Base-by-base conservation (phyloP, 176 grass and related monocot genomes). In the Aegilops sharonensis region DNA sequence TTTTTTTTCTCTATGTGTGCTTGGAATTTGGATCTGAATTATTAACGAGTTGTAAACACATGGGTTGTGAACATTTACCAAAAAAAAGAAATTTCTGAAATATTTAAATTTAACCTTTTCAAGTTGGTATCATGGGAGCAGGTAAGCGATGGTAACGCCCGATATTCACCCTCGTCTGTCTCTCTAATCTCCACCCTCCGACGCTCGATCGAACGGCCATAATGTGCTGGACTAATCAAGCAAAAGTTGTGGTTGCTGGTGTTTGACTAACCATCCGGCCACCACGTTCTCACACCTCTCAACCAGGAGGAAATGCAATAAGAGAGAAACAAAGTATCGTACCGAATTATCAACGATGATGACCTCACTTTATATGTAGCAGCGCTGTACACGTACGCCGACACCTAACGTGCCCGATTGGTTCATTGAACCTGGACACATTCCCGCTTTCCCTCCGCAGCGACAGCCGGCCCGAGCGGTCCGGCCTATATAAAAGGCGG, bases 381-480 rank as follows among this genome's bases (percentile, higher is more conserved):
- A 1, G 15, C 4, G 1, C 7, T 68, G 14, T 35, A 21, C 64
- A 23, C 37, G 25, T 40, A 89, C 86, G 78, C 64, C 75, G 78
- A 83, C 63, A 39, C 72, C 10, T 69, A 40, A 1, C 21, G 3
- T 6, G 10, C 52, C 30, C 0, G 35, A 15, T 42, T 11, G 80
- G 54, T 87, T 87, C 91, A 45, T 84, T 77, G 86, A 89, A 89
- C 87, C 75, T 87, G 68, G 91, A 80, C 91, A 63, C 80, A 50
- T 69, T 69, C 14, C 11, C 37, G 8, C 37, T 47, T 69, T 24
- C 24, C 83, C 61, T 72, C 35, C 37, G 3, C 67, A 9, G 37
- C 17, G 6, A 5, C 31, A 18, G 29, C 32, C 82, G 42, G 13
- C 48, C 62, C 82, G 2, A 32, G 64, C 13, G n/a, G 64, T 5